A percentile compares a stretch with the other conserved stretches of the same genome.
Conservation (phyloP, 148 eudicot species). For the Suaeda aralocaspica region DNA sequence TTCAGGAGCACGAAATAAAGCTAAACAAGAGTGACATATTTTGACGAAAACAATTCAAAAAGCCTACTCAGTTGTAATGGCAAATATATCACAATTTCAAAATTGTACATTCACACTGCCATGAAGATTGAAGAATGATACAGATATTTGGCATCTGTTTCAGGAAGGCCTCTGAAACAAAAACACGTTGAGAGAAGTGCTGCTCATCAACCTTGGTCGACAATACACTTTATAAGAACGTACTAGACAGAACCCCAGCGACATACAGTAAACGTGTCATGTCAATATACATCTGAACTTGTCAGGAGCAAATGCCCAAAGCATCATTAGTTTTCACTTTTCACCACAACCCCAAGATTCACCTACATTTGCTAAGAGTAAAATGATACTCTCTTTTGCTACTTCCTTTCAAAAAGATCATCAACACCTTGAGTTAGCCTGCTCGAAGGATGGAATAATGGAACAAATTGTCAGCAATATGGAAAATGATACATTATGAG, state of each 20-base stretch:
- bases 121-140: slow-evolving; percentile 9
- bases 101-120: slow-evolving; percentile 12
- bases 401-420: slow-evolving; percentile 9
- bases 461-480: neutral
- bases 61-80: slow-evolving; percentile 8
- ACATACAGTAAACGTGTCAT: slow-evolving; percentile 17
- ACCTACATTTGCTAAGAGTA: slow-evolving; percentile 12
- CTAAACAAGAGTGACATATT: neutral
- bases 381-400: slow-evolving; percentile 6
- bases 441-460: neutral
- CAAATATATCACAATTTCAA: neutral
- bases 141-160: slow-evolving; percentile 11
- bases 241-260: slow-evolving; percentile 11
- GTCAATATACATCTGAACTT: slow-evolving; percentile 27
- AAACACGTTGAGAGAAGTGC: neutral
- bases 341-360: slow-evolving; percentile 5
- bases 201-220: slow-evolving; percentile 11
- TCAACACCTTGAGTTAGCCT: slow-evolving; percentile 11
- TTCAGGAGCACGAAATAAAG: neutral
- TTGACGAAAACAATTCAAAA: neutral
- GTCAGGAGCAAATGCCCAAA: slow-evolving; percentile 18
- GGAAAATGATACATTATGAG: neutral
- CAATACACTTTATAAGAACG: slow-evolving; percentile 10
- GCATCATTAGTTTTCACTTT: slow-evolving; percentile 18
- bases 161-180: neutral